phyloP scores from a whole-genome alignment of 2,329 filamentous ascomycete species.

The Fusarium tjaetaba region DNA sequence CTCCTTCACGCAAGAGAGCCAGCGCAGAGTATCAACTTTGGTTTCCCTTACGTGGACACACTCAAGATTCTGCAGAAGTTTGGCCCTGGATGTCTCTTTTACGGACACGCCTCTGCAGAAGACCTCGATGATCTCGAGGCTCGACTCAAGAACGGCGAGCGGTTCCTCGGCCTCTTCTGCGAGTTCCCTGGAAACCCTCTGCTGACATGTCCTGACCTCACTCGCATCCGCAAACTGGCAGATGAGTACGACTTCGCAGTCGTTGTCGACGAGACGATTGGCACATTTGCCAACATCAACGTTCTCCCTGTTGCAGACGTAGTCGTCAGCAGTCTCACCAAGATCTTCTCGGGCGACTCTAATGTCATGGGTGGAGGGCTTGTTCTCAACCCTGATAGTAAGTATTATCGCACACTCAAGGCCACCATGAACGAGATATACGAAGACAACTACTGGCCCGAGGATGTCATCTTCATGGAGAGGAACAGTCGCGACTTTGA shows the following conservation, averaged over 20 bases:
- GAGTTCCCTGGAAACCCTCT: constrained; percentile 96
- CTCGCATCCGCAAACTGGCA: constrained; percentile 81
- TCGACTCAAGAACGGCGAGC: constrained; percentile 76
- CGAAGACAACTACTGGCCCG: constrained; percentile 92
- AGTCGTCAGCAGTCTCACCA: constrained; percentile 93
- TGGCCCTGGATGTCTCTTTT: constrained; percentile 88
- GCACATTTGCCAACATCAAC: constrained; percentile 95
- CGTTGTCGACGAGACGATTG: constrained; percentile 95
- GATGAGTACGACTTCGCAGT: constrained; percentile 88
- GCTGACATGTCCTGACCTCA: constrained; percentile 83
- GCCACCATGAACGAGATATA: constrained; percentile 70
- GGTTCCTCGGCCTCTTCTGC: constrained; percentile 85
- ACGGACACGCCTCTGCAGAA: constrained; percentile 78
- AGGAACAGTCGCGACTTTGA: constrained; percentile 94
- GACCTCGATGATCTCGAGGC: constrained; percentile 87
- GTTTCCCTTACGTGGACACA: constrained; percentile 98
- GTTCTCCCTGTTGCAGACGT: constrained; percentile 90
- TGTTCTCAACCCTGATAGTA: constrained; percentile 72
- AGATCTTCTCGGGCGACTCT: constrained; percentile 96
- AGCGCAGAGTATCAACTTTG: constrained; percentile 85
- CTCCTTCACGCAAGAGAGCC: constrained; percentile 72
- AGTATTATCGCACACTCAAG: constrained; percentile 77
- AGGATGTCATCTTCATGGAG: constrained; percentile 95
- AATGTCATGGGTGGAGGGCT: constrained; percentile 95
- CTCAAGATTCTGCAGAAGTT: constrained; percentile 96